Percentiles rank a stretch among this genome's conserved stretches.
Evolutionary conservation across 2,329 filamentous ascomycete species (phyloP).

Genomic region (Ciborinia camelliae): DNA sequence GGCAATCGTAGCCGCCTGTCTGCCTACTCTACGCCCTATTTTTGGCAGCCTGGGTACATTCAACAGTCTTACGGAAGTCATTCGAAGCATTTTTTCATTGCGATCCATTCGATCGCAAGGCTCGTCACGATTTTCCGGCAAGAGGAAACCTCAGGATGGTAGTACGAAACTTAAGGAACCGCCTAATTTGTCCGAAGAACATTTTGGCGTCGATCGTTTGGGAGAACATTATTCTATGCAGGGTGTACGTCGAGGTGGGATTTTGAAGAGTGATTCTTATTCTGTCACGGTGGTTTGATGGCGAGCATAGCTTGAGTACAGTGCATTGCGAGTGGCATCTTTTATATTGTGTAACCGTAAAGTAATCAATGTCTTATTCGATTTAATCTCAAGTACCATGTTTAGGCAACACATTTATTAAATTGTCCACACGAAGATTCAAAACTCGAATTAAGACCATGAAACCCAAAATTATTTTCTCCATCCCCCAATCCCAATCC

Average conservation of each 20-base stretch:
- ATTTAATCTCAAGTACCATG: background rate
- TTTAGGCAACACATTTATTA: background rate
- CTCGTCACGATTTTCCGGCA: background rate
- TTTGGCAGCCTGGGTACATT: background rate
- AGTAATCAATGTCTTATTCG: background rate
- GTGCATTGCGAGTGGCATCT: background rate
- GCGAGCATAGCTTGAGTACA: background rate
- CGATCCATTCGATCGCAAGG: background rate
- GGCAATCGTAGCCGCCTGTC: too few species aligned
- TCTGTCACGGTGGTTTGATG: background rate
- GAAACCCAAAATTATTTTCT: too few species aligned
- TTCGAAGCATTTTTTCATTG: background rate
- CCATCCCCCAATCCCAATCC: too few species aligned
- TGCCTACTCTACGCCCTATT: background rate
- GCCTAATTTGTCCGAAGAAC: background rate
- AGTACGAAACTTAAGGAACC: background rate
- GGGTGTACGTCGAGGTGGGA: too few species aligned
- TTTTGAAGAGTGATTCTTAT: background rate
- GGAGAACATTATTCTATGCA: background rate
- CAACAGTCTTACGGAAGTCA: background rate
- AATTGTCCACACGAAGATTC: too few species aligned
- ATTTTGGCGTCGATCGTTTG: background rate
- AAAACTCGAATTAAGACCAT: too few species aligned
- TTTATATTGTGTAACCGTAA: background rate
- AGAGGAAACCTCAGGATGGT: background rate